These are phyloP conservation scores for Antrodiella citrinella DNA, from an alignment of 768 basidiomycete genomes.

Conservation along the genomic window DNA sequence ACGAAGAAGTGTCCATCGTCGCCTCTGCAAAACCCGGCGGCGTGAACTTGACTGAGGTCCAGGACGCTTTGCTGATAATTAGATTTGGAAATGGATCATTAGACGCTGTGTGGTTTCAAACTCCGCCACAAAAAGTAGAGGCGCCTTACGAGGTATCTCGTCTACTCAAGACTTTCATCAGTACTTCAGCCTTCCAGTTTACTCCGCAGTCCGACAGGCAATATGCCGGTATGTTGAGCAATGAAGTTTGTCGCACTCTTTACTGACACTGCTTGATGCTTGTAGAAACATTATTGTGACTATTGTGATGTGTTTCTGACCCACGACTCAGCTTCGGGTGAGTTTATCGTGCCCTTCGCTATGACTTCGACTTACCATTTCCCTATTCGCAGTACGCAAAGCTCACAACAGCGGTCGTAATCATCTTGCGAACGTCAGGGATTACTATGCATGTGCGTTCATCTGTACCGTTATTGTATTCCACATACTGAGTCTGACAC, in stretches of 20 bases:
- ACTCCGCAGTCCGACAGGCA: too few species aligned
- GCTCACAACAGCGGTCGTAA: constrained; percentile 98
- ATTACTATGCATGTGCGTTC: constrained; percentile 88
- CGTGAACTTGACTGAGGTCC: neutral
- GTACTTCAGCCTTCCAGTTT: too few species aligned
- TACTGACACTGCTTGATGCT: constrained; percentile 6
- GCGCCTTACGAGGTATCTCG: neutral
- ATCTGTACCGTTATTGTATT: neutral
- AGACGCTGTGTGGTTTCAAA: too few species aligned
- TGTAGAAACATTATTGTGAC: constrained; percentile 88
- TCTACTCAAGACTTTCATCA: neutral
- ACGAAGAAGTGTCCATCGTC: constrained; percentile 61
- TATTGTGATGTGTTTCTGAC: constrained; percentile 93
- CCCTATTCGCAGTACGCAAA: constrained; percentile 77
- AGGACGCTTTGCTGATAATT: neutral
- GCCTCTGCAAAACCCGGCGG: neutral
- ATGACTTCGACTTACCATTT: constrained; percentile 8
- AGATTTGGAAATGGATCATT: too few species aligned
- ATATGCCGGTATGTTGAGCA: constrained; percentile 55
- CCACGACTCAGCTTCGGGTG: constrained; percentile 90
- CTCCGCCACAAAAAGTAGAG: neutral
- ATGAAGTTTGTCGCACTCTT: constrained; percentile 1
- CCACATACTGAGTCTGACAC: constrained; percentile 5
- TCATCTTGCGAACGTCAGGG: constrained; percentile 91
- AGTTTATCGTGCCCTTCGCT: constrained; percentile 14